Evolutionary conservation across 768 basidiomycete species (phyloP), one percentile per base, ranked within the genome.

Genomic region (Russula emetica): DNA sequence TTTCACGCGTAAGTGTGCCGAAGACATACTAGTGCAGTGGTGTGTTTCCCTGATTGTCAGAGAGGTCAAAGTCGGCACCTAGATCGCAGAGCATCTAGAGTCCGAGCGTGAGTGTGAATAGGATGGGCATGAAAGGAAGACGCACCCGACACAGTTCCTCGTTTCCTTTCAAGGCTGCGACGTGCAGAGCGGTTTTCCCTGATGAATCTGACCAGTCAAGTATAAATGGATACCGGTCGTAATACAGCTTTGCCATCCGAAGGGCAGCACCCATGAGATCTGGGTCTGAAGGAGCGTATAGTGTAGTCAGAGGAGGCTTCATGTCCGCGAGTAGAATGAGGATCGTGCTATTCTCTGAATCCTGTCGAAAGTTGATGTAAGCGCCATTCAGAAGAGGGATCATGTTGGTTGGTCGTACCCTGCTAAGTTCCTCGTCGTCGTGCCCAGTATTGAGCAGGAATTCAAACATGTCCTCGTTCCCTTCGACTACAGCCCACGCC

Each of bases 191-290:
- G 0, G 95, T 97, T 76, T 86, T 96, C 20, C 94, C 94, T 45
- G 90, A 86, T 7, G 82, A 77, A 73, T 97, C 95, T 47, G 92
- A 88, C 95, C 94, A 97, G 72, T 98, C 94, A 51, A 95, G 78
- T 63, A 92, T 85, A 74, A 87, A 86, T 0, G 90, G 82, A 75
- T 92, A 95, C 13, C 90, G 87, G 70, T 95, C 90, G 70, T 85
- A 86, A 72, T 96, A 96, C 52, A 91, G 70, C 30, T 86, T 82
- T 9, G 93, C 90, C 94, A 97, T 96, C 9, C 92, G 85, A 47
- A 94, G 76, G 47, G 85, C 82, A 38, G 90, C 88, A 61, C 84
- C 83, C 67, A 86, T 83, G 66, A 82, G 79, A 72, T 91, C 89
- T 42, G 81, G 79, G 62, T 83, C 79, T 54, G 76, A 75, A 55